Evolutionary conservation across 371 early-diverging fungal genomes (phyloP).

Genomic region (Basidiobolus meristosporus): DNA sequence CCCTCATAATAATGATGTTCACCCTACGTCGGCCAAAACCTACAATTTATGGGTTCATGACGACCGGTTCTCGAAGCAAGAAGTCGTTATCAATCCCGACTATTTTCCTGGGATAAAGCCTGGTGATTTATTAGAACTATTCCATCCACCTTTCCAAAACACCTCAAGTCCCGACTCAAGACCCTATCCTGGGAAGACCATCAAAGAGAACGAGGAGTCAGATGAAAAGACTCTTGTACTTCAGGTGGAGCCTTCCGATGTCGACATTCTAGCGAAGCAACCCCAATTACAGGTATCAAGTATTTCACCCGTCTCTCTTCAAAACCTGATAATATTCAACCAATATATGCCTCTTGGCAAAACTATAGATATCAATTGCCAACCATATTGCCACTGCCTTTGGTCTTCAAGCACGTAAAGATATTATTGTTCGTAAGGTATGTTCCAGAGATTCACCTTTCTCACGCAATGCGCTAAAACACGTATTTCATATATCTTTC

Average conservation of each 20-base stretch:
- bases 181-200: too few relatives aligned
- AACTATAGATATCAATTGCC: conserved; percentile 26
- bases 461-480: conserved; percentile 6
- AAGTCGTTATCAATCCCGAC: conserved; percentile 68
- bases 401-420: conserved; percentile 29
- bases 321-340: too few relatives aligned
- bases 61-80: conserved; percentile 37
- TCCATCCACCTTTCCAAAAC: too few relatives aligned
- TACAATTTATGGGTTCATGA: conserved; percentile 37
- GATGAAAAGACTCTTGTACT: too few relatives aligned
- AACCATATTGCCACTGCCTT: conserved; percentile 29
- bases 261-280: not conserved
- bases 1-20: too few relatives aligned
- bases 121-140: conserved; percentile 65
- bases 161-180: too few relatives aligned
- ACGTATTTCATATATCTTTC: conserved; percentile 4
- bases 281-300: not conserved
- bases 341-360: not conserved
- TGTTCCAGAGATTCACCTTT: conserved; percentile 3
- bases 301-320: too few relatives aligned
- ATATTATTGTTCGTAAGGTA: conserved; percentile 43
- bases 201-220: too few relatives aligned
- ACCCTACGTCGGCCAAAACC: conserved; percentile 4
- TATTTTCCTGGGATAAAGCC: conserved; percentile 47
- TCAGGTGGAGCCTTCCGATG: not conserved